These are phyloP conservation scores for Calonectria montana DNA, from an alignment of 2,329 filamentous ascomycete genomes.

Conservation along the genomic window DNA sequence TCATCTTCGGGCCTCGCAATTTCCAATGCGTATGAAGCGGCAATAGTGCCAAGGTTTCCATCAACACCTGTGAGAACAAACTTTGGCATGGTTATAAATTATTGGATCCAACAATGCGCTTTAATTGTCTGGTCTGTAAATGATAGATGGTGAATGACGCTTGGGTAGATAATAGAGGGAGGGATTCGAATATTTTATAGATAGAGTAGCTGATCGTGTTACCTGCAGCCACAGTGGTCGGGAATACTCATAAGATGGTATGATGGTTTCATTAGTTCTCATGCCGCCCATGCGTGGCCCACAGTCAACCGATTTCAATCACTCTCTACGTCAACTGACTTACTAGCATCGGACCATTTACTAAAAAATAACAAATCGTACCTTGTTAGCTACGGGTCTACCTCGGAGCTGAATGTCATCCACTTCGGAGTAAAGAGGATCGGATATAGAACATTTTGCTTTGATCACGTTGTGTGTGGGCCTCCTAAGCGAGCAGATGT, in stretches of 20 bases:
- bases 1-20: conserved; percentile 37
- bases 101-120: neutral
- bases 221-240: neutral
- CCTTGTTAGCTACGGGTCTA: neutral
- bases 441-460: neutral
- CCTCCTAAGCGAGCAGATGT: neutral
- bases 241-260: neutral
- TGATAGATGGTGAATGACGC: neutral
- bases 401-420: neutral
- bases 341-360: neutral
- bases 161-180: too few species aligned
- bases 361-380: neutral
- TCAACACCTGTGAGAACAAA: conserved; percentile 41
- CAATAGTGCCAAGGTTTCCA: conserved; percentile 37
- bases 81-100: conserved; percentile 32
- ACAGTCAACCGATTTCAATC: conserved; percentile 6
- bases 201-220: neutral
- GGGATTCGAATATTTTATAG: neutral
- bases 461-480: conserved; percentile 1
- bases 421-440: neutral
- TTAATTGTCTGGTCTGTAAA: neutral
- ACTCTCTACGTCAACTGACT: neutral
- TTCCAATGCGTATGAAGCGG: conserved; percentile 35
- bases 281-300: neutral
- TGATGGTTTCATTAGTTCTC: neutral